Percentiles rank a stretch among this genome's conserved stretches.
phyloP scores from a whole-genome alignment of 352 stramenopile genomes.

The Phytophthora quininea region DNA sequence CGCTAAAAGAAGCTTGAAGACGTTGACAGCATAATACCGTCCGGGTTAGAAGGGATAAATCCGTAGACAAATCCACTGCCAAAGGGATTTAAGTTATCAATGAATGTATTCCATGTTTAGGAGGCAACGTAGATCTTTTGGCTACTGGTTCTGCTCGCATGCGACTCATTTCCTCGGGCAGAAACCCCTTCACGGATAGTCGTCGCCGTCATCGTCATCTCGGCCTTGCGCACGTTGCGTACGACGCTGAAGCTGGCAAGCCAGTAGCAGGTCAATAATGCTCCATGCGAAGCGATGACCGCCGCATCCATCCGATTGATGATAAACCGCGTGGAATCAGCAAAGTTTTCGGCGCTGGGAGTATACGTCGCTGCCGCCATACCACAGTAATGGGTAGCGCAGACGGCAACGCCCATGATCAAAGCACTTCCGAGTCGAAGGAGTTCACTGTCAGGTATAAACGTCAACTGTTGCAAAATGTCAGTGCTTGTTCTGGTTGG shows the following conservation, averaged over 20 bases:
- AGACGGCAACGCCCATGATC: constrained; percentile 68
- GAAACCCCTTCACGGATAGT: constrained; percentile 29
- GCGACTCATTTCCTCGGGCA: constrained; percentile 3
- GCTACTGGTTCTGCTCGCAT: constrained; percentile 12
- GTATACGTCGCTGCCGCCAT: constrained; percentile 50
- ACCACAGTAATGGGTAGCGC: constrained; percentile 60
- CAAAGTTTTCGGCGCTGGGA: constrained; percentile 40
- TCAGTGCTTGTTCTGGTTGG: background rate
- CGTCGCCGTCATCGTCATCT: constrained; percentile 23
- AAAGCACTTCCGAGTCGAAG: constrained; percentile 56
- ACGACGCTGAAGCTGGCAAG: constrained; percentile 44
- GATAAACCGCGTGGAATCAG: constrained; percentile 33
- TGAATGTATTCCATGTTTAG: background rate
- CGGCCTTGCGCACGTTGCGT: constrained; percentile 24
- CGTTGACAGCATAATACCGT: too few relatives aligned
- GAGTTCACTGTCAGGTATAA: constrained; percentile 53
- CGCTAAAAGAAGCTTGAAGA: too few relatives aligned
- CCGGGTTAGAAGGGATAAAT: too few relatives aligned
- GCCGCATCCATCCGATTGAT: constrained; percentile 39
- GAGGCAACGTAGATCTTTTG: constrained; percentile 13
- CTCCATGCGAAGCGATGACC: constrained; percentile 45
- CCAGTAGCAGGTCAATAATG: constrained; percentile 61
- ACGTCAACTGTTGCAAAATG: constrained; percentile 46
- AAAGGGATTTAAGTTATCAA: too few relatives aligned
- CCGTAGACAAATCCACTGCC: too few relatives aligned